Evolutionary conservation across 176 grass and related monocot species (phyloP), one percentile per base, ranked within the genome.

Genomic region (Thalia dealbata): DNA sequence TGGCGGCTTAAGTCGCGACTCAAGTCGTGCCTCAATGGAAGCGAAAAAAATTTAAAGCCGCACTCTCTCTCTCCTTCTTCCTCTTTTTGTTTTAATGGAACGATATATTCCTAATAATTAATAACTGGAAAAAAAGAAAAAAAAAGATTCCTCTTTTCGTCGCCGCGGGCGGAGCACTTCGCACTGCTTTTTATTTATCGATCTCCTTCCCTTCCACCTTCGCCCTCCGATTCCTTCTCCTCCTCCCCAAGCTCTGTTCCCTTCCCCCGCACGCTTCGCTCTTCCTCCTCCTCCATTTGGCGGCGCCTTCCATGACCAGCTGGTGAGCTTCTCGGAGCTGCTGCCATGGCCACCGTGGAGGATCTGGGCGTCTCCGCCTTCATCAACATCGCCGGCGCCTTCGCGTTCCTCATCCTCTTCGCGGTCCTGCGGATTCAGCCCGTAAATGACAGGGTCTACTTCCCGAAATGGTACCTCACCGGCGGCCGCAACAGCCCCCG

Each of bases 331-430:
- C 29, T 58, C 12, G 0, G 58, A n/a, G 32, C 14, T 28, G 24
- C 70, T 28, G 24, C 70, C 64, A 96, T 96, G 93, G 93, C 93
- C 78, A 86, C 82, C 61, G 35, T 97, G 25, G 28, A 84, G 85
- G 89, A 97, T 91, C 82, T 97, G 11, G 93, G 84, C 8, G 93
- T 97, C 10, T 97, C 93, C 14, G 93, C 93, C 44, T 90, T 97
- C 80, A 92, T 97, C 85, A 97, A 97, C 87, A 90, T 97, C 51
- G 25, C 90, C 0, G 1, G 87, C 79, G 85, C 86, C 32, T 84
- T 97, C 55, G 89, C 86, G 16, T 97, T 97, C 86, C 89, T 97
- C 5, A 23, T 97, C 50, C 89, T 97, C 64, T 97, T 97, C 77
- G 93, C 93, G 28, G 41, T 90, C 0, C 73, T 97, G 74, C 88